phyloP scores from a whole-genome alignment of 148 eudicot genomes.

The Diospyros kaki region DNA sequence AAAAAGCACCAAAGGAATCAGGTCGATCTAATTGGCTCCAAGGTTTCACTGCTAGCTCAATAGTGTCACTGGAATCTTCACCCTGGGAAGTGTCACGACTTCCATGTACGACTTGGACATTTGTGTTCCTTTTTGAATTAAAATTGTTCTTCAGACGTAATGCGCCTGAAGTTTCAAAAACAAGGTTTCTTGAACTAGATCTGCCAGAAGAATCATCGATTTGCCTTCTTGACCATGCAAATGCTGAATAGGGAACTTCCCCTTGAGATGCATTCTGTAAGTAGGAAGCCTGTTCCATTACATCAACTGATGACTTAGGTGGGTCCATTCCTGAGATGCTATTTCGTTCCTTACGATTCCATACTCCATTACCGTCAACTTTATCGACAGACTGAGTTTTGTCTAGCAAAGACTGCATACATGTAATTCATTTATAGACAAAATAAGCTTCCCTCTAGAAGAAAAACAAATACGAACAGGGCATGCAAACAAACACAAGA shows the following conservation, averaged over 20 bases:
- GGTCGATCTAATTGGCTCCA: conserved; percentile 75
- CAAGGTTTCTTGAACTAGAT: conserved; percentile 76
- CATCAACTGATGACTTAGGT: conserved; percentile 40
- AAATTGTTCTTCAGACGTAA: conserved; percentile 31
- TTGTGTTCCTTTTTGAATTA: conserved; percentile 43
- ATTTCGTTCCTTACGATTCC: conserved; percentile 45
- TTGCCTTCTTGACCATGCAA: conserved; percentile 82
- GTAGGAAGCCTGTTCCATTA: conserved; percentile 50
- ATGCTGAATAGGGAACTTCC: conserved; percentile 24
- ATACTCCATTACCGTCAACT: conserved; percentile 37
- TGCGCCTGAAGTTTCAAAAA: conserved; percentile 48
- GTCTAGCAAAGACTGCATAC: conserved; percentile 46
- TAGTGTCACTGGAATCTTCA: conserved; percentile 39
- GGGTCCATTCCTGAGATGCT: conserved; percentile 36
- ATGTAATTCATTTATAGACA: background rate
- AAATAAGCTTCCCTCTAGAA: background rate
- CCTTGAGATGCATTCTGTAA: conserved; percentile 70
- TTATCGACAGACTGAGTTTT: conserved; percentile 43
- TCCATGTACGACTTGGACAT: conserved; percentile 30
- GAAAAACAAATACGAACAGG: background rate
- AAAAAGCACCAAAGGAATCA: conserved; percentile 80
- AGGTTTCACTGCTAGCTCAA: conserved; percentile 47
- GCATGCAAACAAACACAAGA: background rate
- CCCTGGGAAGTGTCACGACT: conserved; percentile 32
- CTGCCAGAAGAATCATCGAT: conserved; percentile 54